A percentile compares a stretch with the other conserved stretches of the same genome.
phyloP scores from a whole-genome alignment of 495 filamentous ascomycete genomes.

The Hypoxylon cercidicola region DNA sequence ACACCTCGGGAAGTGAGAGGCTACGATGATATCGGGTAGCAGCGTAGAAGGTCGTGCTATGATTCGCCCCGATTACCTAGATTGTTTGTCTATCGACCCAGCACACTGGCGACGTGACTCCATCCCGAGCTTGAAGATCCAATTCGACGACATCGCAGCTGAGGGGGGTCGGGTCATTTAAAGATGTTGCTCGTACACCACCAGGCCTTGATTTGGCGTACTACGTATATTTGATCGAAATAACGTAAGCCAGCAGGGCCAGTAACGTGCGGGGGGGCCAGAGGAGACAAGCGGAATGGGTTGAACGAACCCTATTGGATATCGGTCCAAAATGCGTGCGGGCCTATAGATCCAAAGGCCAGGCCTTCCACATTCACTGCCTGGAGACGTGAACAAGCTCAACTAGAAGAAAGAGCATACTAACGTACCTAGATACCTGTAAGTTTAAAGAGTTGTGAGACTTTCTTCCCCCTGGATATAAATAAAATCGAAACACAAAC shows the following conservation, averaged over 20 bases:
- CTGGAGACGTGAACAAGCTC: no score
- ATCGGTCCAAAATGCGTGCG: background rate
- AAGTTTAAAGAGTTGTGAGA: background rate
- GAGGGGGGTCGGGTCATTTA: constrained; percentile 30
- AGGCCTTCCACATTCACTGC: constrained; percentile 1
- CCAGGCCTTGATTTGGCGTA: constrained; percentile 22
- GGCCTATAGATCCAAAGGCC: constrained; percentile 32
- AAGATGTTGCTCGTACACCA: constrained; percentile 37
- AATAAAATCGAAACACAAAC: background rate
- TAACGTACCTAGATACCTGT: background rate
- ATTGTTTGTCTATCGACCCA: constrained; percentile 29
- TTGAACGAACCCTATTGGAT: constrained; percentile 6
- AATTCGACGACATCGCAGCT: constrained; percentile 11
- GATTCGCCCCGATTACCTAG: constrained; percentile 25
- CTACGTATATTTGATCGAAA: constrained; percentile 23
- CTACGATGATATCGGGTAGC: constrained; percentile 12
- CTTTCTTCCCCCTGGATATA: background rate
- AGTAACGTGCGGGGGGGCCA: constrained; percentile 22
- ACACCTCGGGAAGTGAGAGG: background rate
- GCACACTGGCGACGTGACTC: constrained; percentile 9
- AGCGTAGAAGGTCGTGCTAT: background rate
- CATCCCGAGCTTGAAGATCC: constrained; percentile 4
- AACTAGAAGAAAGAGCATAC: no score
- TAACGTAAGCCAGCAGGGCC: constrained; percentile 31
- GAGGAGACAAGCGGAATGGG: constrained; percentile 3